A percentile compares a stretch with the other conserved stretches of the same genome.
Evolutionary conservation across 2,329 filamentous ascomycete genomes (phyloP).

Genomic region (Neonectria punicea): DNA sequence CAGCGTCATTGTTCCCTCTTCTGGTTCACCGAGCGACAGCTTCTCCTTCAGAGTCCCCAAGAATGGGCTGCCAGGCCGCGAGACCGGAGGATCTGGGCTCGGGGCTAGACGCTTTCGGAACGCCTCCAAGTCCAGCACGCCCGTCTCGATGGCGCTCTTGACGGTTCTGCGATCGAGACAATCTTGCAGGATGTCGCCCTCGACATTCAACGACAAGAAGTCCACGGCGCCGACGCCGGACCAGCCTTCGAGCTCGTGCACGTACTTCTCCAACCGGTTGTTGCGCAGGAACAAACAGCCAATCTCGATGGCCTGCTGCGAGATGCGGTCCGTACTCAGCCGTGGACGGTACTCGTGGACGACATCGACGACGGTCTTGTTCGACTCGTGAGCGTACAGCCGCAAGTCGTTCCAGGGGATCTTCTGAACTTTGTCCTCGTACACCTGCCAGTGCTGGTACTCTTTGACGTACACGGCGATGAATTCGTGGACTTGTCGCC

Average conservation of each 20-base stretch:
- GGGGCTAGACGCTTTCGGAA: not conserved
- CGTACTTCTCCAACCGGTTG: conserved; percentile 4
- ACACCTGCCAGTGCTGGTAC: conserved; percentile 30
- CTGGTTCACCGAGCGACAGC: not conserved
- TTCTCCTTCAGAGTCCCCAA: conserved; percentile 7
- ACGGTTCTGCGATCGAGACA: conserved; percentile 30
- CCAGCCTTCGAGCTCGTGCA: conserved; percentile 29
- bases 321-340: conserved; percentile 39
- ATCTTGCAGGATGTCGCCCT: conserved; percentile 39
- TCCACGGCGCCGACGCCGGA: conserved; percentile 18
- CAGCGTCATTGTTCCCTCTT: not conserved
- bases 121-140: conserved; percentile 27
- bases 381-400: conserved; percentile 16
- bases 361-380: conserved; percentile 20
- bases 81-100: not conserved
- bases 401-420: conserved; percentile 27
- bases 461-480: conserved; percentile 36
- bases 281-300: conserved; percentile 34
- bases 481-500: conserved; percentile 38
- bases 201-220: conserved; percentile 41
- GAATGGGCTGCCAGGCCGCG: conserved; percentile 14
- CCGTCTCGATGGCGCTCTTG: conserved; percentile 10
- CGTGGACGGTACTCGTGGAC: conserved; percentile 34
- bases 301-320: conserved; percentile 24
- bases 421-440: conserved; percentile 26